Conservation (phyloP, 306 rosid genomes). For the Inga oerstediana region DNA sequence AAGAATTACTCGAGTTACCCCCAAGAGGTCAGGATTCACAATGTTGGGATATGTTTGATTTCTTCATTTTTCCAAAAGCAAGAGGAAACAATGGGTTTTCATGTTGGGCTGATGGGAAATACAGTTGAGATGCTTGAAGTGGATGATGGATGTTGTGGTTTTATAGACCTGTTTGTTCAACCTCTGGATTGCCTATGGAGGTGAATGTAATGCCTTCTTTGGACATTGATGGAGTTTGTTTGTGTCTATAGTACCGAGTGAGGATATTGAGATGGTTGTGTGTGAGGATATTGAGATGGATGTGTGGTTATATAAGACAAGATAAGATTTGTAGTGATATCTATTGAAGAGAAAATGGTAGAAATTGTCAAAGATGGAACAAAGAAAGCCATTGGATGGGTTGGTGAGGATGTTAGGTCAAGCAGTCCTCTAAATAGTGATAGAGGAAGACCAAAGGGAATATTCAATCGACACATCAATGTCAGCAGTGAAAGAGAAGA, state of each 20-base stretch:
- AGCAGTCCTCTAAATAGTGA: no score
- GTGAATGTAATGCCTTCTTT: neutral
- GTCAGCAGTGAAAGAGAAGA: no score
- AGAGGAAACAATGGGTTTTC: neutral
- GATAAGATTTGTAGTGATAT: no score
- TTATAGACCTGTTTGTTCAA: neutral
- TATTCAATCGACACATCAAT: no score
- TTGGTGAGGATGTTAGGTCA: no score
- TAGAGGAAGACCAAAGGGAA: no score
- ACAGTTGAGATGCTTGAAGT: neutral
- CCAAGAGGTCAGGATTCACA: neutral
- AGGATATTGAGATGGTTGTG: no score
- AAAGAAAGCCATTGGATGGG: no score
- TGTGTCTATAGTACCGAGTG: neutral
- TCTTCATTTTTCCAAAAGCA: neutral
- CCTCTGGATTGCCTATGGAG: neutral
- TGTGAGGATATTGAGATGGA: no score
- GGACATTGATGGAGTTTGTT: neutral
- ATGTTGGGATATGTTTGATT: neutral
- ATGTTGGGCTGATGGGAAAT: neutral
- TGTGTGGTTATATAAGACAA: neutral
- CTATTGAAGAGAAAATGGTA: no score
- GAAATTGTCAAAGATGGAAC: no score
- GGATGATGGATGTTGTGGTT: neutral
- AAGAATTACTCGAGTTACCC: neutral